Evolutionary conservation across 2,329 filamentous ascomycete genomes (phyloP).

Genomic region (Colletotrichum sp.): DNA sequence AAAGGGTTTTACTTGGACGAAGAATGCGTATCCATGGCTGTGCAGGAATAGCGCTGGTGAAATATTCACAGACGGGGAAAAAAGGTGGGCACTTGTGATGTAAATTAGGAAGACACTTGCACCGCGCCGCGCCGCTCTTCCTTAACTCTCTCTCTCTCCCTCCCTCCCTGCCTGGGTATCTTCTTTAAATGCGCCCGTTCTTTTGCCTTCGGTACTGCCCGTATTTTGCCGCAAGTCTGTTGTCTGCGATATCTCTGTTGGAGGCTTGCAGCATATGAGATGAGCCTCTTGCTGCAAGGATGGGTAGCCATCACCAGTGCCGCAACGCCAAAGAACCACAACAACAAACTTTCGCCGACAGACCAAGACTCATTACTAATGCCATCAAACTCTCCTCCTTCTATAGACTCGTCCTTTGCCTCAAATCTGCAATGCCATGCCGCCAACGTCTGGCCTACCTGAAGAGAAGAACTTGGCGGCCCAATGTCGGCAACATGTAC

Average conservation of each 20-base stretch:
- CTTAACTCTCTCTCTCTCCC: not conserved
- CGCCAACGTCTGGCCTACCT: not conserved
- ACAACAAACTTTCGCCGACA: not conserved
- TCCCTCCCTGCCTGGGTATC: not conserved
- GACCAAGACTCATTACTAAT: not conserved
- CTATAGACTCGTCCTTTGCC: not conserved
- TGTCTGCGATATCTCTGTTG: not conserved
- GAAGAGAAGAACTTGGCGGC: not conserved
- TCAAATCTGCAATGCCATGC: not conserved
- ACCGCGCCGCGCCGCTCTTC: not conserved
- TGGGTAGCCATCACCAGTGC: not conserved
- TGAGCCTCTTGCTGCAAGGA: not conserved
- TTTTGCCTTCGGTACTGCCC: not conserved
- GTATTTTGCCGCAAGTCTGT: not conserved
- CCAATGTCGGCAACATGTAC: not conserved
- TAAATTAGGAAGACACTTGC: not conserved
- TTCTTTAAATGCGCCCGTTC: not conserved
- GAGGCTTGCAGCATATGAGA: not conserved
- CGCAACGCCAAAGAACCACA: not conserved
- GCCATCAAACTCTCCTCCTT: not conserved
- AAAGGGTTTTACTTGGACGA: not conserved
- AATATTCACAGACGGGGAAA: not conserved
- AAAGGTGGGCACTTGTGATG: not conserved
- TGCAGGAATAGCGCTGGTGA: not conserved
- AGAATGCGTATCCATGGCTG: constrained; percentile 20